Evolutionary conservation across 106 monocot species (phyloP).

Genomic region (Dendrobium catenatum): DNA sequence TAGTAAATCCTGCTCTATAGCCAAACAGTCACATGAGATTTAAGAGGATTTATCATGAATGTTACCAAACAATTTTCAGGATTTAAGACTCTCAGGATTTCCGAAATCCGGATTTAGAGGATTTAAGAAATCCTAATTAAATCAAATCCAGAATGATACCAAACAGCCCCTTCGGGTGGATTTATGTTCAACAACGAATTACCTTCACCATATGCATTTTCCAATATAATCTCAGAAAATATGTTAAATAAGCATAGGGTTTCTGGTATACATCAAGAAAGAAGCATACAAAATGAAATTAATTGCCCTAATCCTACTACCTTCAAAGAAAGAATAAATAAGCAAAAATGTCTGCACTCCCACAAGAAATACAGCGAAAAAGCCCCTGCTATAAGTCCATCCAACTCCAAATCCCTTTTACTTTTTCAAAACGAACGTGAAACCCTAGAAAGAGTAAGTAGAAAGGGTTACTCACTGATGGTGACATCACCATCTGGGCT

Average conservation of each 20-base stretch:
- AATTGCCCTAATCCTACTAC: neutral
- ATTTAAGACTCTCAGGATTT: no score
- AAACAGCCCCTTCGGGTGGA: neutral
- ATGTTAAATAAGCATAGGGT: neutral
- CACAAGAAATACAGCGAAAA: neutral
- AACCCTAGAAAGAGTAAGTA: neutral
- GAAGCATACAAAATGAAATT: neutral
- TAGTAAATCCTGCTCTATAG: no score
- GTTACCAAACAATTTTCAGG: no score
- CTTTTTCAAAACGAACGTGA: neutral
- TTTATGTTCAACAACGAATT: neutral
- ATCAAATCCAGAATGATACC: no score
- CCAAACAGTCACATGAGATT: no score
- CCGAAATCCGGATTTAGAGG: no score
- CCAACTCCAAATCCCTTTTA: neutral
- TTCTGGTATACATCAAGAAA: neutral
- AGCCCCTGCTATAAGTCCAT: neutral
- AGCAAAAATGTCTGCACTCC: neutral
- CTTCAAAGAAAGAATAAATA: neutral
- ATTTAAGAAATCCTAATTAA: no score
- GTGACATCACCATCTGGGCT: slow-evolving; percentile 95
- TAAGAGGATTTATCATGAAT: no score
- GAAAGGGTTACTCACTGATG: slow-evolving; percentile 47
- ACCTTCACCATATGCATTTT: neutral
- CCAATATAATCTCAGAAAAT: neutral